phyloP scores from a whole-genome alignment of 75 land plant genomes.

The Sequoiadendron giganteum region DNA sequence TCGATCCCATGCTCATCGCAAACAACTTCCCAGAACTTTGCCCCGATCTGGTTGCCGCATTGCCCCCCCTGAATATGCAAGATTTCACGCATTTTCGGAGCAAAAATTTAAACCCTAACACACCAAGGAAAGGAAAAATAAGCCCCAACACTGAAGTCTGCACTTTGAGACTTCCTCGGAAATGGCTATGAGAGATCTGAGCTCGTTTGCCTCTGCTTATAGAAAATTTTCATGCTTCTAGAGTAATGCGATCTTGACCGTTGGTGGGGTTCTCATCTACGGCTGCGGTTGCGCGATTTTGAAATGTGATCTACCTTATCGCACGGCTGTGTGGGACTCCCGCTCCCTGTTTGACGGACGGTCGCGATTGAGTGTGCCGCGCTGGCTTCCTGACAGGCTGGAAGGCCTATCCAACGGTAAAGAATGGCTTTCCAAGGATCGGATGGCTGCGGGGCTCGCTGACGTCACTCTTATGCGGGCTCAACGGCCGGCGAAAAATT shows the following conservation, averaged over 20 bases:
- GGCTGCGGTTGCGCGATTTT: neutral
- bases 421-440: neutral
- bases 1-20: constrained; percentile 40
- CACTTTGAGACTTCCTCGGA: neutral
- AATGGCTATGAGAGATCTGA: neutral
- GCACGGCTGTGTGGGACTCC: too few species aligned
- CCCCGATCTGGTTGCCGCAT: constrained; percentile 43
- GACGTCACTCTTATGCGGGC: too few species aligned
- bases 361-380: too few species aligned
- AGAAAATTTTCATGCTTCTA: neutral
- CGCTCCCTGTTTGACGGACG: too few species aligned
- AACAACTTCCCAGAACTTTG: neutral
- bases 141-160: neutral
- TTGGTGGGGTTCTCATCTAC: neutral
- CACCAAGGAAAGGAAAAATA: neutral
- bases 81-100: constrained; percentile 35
- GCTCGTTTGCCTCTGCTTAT: neutral
- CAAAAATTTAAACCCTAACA: neutral
- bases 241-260: neutral
- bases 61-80: constrained; percentile 35
- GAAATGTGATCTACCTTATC: neutral
- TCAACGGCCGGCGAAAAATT: too few species aligned
- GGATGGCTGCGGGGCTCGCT: neutral
- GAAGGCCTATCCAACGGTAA: too few species aligned
- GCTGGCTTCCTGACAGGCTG: too few species aligned